Evolutionary conservation across 1,284 basidiomycete genomes (phyloP).

Genomic region (Ustilago sp.): DNA sequence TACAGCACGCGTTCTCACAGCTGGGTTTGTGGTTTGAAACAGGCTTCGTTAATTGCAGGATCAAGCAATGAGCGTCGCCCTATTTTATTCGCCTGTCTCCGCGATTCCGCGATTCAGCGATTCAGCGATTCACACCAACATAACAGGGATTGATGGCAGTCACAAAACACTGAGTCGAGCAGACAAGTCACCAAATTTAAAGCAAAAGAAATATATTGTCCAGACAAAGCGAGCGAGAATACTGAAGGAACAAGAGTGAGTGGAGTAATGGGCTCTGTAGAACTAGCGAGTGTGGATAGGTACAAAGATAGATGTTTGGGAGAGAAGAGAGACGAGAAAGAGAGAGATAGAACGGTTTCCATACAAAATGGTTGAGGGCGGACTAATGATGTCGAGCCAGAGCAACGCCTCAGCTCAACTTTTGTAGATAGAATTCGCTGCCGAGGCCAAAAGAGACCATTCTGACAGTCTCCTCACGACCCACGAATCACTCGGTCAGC

Average conservation of each 20-base stretch:
- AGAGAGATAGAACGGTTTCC: neutral
- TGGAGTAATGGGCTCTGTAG: neutral
- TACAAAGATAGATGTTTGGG: neutral
- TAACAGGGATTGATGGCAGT: neutral
- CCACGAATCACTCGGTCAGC: conserved; percentile 1
- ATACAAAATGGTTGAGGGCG: neutral
- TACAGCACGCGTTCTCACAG: too few relatives aligned
- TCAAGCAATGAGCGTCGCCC: neutral
- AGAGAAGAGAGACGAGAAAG: conserved; percentile 1
- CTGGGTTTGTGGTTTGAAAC: neutral
- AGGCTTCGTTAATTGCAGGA: neutral
- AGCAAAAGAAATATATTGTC: conserved; percentile 18
- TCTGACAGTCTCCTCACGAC: neutral
- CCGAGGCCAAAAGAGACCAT: neutral
- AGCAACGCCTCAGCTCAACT: conserved; percentile 8
- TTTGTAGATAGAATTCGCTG: conserved; percentile 1
- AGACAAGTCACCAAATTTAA: neutral
- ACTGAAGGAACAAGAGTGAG: neutral
- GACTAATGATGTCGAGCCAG: neutral
- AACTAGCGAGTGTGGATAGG: conserved; percentile 9
- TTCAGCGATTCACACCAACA: neutral
- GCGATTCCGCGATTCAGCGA: neutral
- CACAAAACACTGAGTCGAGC: neutral
- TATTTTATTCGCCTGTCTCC: too few relatives aligned
- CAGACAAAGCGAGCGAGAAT: conserved; percentile 16